These are phyloP conservation scores for Ceratocystis lukuohia DNA, from an alignment of 2,329 filamentous ascomycete genomes.

Conservation along the genomic window DNA sequence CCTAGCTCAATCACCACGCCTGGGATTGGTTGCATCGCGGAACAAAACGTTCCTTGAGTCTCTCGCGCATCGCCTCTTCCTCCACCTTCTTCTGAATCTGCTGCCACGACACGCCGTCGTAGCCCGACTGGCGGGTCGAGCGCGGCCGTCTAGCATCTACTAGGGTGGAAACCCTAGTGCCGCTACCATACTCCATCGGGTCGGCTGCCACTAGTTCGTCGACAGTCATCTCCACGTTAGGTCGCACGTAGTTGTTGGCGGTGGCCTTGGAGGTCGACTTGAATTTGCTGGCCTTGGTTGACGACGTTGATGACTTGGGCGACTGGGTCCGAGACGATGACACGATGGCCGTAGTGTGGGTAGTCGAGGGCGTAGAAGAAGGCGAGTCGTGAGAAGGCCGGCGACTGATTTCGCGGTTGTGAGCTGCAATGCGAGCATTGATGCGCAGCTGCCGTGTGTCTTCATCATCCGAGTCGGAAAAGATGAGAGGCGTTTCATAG, in stretches of 20 bases:
- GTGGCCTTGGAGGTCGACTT: background rate
- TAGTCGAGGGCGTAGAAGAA: background rate
- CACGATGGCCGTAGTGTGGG: background rate
- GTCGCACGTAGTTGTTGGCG: background rate
- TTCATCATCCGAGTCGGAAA: background rate
- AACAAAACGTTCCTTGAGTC: conserved; percentile 8
- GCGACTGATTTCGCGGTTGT: conserved; percentile 3
- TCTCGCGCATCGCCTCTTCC: background rate
- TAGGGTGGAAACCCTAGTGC: background rate
- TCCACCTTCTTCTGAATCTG: conserved; percentile 2
- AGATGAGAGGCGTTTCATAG: background rate
- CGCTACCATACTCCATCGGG: background rate
- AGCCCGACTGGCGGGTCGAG: background rate
- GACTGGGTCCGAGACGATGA: background rate
- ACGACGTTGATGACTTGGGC: background rate
- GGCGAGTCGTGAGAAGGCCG: background rate
- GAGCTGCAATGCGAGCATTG: conserved; percentile 7
- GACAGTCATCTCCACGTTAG: background rate
- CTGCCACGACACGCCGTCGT: background rate
- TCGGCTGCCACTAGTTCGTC: background rate
- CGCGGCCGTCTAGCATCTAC: background rate
- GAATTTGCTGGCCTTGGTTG: background rate
- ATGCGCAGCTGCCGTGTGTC: conserved; percentile 2
- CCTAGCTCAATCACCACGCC: background rate
- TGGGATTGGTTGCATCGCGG: background rate